Percentiles rank a stretch among this genome's conserved stretches.
These are phyloP conservation scores for Chrysoporthe cubensis DNA, from an alignment of 2,329 filamentous ascomycete genomes.

Conservation along the genomic window DNA sequence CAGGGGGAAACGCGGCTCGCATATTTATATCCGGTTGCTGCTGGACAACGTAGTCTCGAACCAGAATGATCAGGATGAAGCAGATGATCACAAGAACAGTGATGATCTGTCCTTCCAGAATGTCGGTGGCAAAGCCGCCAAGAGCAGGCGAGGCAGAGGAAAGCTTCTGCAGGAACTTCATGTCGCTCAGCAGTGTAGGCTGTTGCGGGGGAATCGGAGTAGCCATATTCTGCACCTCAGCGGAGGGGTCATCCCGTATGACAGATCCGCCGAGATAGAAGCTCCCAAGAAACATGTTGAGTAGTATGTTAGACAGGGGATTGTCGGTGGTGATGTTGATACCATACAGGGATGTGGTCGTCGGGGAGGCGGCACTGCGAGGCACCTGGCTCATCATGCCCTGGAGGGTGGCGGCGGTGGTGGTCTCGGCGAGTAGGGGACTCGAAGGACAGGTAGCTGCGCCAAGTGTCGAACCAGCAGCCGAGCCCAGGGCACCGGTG, in stretches of 20 bases:
- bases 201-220: constrained; percentile 32
- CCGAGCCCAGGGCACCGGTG: constrained; percentile 34
- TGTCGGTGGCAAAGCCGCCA: constrained; percentile 58
- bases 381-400: constrained; percentile 42
- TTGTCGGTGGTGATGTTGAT: constrained; percentile 40
- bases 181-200: constrained; percentile 59
- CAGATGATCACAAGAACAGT: constrained; percentile 88
- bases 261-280: constrained; percentile 26
- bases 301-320: constrained; percentile 39
- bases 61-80: constrained; percentile 96
- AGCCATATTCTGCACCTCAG: constrained; percentile 25
- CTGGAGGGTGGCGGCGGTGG: constrained; percentile 43
- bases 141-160: constrained; percentile 62
- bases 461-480: constrained; percentile 31
- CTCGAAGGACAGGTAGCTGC: constrained; percentile 44
- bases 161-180: constrained; percentile 60
- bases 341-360: constrained; percentile 32
- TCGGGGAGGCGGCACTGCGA: constrained; percentile 36
- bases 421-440: constrained; percentile 42
- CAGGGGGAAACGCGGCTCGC: constrained; percentile 63
- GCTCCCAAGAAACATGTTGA: constrained; percentile 31
- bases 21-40: constrained; percentile 93
- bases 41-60: constrained; percentile 96
- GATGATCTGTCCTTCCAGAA: constrained; percentile 91
- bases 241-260: constrained; percentile 13